A percentile compares a stretch with the other conserved stretches of the same genome.
These are phyloP conservation scores for Kwoniella newhampshirensis DNA, from an alignment of 768 basidiomycete species.

Conservation along the genomic window DNA sequence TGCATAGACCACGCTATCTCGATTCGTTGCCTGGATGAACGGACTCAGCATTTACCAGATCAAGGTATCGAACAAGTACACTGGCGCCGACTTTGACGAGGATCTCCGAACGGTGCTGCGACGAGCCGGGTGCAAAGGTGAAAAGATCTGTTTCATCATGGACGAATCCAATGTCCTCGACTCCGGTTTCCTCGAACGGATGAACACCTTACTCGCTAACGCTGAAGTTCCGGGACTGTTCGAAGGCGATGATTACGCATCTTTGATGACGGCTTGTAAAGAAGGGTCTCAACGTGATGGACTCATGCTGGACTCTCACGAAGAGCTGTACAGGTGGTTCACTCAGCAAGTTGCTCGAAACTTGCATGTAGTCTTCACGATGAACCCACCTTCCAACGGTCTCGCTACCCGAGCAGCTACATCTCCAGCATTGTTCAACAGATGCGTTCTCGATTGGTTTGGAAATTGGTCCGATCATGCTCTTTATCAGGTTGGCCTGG, in stretches of 20 bases:
- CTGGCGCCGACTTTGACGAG: slow-evolving; percentile 97
- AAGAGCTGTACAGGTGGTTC: slow-evolving; percentile 98
- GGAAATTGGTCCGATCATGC: slow-evolving; percentile 99
- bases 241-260: slow-evolving; percentile 98
- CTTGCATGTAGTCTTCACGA: slow-evolving; percentile 97
- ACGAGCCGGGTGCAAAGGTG: slow-evolving; percentile 94
- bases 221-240: slow-evolving; percentile 99
- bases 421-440: slow-evolving; percentile 90
- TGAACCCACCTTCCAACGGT: slow-evolving; percentile 97
- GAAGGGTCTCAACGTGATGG: slow-evolving; percentile 99
- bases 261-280: slow-evolving; percentile 98
- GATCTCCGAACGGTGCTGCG: slow-evolving; percentile 93
- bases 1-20: slow-evolving; percentile 84
- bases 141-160: slow-evolving; percentile 99
- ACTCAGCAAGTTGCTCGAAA: slow-evolving; percentile 98
- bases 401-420: slow-evolving; percentile 94
- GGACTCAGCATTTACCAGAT: slow-evolving; percentile 99
- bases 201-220: slow-evolving; percentile 98
- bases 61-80: slow-evolving; percentile 99
- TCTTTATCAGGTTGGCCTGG: slow-evolving; percentile 95
- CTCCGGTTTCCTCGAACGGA: slow-evolving; percentile 97
- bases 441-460: slow-evolving; percentile 99
- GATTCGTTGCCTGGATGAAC: slow-evolving; percentile 99
- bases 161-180: slow-evolving; percentile 99
- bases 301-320: slow-evolving; percentile 94